Evolutionary conservation across 1,139 yeast genomes (phyloP).

Genomic region (Scheffersomyces titani): DNA sequence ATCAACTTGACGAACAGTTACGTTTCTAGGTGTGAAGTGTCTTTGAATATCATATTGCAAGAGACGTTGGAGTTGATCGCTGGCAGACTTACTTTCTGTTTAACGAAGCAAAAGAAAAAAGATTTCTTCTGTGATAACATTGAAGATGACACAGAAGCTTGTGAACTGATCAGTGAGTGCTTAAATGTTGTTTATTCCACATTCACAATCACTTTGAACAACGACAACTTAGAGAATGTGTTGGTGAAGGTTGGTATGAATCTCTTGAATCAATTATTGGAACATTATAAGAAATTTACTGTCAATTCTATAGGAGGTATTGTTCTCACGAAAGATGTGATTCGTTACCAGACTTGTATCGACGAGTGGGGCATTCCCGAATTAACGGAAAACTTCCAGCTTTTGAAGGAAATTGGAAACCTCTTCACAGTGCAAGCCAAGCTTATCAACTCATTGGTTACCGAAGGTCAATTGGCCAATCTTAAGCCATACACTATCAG

Average conservation of each 20-base stretch:
- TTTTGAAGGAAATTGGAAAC: conserved; percentile 81
- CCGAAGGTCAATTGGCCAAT: conserved; percentile 76
- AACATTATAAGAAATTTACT: conserved; percentile 74
- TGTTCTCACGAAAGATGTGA: conserved; percentile 80
- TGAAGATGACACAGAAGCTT: conserved; percentile 70
- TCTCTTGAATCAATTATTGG: conserved; percentile 60
- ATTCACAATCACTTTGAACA: conserved; percentile 41
- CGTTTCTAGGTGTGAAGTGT: conserved; percentile 65
- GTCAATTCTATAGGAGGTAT: conserved; percentile 85
- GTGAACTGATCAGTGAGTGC: conserved; percentile 62
- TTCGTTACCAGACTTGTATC: conserved; percentile 71
- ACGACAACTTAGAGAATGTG: conserved; percentile 54
- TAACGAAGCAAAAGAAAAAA: conserved; percentile 63
- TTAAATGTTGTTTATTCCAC: conserved; percentile 45
- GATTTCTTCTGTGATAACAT: conserved; percentile 56
- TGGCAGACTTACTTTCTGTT: conserved; percentile 47
- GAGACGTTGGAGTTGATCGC: conserved; percentile 56
- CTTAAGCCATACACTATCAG: conserved; percentile 68
- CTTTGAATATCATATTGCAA: conserved; percentile 65
- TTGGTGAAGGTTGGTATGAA: conserved; percentile 61
- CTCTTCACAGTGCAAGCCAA: conserved; percentile 74
- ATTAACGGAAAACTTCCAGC: conserved; percentile 66
- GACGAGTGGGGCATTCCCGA: conserved; percentile 70
- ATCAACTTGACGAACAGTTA: conserved; percentile 67
- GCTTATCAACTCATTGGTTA: conserved; percentile 72